These are phyloP conservation scores for Phytophthora macrochlamydospora DNA, from an alignment of 352 stramenopile genomes.

Conservation along the genomic window DNA sequence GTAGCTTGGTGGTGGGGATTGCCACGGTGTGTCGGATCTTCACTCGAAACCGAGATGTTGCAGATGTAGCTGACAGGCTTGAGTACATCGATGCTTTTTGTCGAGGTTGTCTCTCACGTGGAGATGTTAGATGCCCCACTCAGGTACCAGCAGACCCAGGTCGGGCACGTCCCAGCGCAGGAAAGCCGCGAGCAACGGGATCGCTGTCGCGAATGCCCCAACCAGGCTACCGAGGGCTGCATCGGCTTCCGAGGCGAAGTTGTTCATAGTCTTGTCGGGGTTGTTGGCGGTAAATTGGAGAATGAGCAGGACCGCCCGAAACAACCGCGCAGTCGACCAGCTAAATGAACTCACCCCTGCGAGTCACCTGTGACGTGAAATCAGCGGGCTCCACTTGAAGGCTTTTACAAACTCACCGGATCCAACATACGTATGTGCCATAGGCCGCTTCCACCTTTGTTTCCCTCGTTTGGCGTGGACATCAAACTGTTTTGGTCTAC, in stretches of 20 bases:
- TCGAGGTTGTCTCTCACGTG: background rate
- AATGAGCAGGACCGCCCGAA: background rate
- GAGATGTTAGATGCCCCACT: conserved; percentile 7
- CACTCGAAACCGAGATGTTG: too few species aligned
- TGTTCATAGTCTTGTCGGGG: background rate
- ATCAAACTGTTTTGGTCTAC: too few species aligned
- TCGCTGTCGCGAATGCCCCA: background rate
- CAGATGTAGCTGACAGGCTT: too few species aligned
- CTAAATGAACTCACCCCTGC: background rate
- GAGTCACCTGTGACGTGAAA: too few species aligned
- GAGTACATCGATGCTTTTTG: too few species aligned
- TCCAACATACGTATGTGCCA: too few species aligned
- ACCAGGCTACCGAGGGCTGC: conserved; percentile 5
- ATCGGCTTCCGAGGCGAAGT: conserved; percentile 10
- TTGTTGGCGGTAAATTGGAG: background rate
- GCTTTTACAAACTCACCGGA: too few species aligned
- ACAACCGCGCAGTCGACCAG: background rate
- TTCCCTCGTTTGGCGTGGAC: too few species aligned
- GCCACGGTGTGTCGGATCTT: too few species aligned
- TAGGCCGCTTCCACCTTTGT: too few species aligned
- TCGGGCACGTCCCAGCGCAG: conserved; percentile 14
- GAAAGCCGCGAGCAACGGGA: conserved; percentile 7
- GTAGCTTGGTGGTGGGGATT: too few species aligned
- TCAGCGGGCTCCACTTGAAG: too few species aligned
- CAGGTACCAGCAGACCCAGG: conserved; percentile 14